phyloP scores from a whole-genome alignment of 306 rosid species.

The Arachis stenosperma region DNA sequence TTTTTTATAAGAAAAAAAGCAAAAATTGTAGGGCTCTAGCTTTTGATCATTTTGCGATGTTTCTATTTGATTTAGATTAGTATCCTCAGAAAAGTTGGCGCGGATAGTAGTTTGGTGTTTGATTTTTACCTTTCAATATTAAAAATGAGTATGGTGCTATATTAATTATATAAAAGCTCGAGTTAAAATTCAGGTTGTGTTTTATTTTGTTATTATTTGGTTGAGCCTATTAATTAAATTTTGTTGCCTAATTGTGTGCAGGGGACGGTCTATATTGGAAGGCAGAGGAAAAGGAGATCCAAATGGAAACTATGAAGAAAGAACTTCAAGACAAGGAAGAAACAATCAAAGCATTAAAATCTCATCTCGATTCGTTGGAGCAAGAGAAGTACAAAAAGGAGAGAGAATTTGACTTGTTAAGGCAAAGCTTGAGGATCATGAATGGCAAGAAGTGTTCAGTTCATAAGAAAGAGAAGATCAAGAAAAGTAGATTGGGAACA shows the following conservation, averaged over 20 bases:
- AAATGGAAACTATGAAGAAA: constrained; percentile 63
- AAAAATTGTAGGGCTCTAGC: too few relatives aligned
- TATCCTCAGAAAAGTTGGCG: too few relatives aligned
- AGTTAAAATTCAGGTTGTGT: background rate
- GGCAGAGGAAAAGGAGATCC: constrained; percentile 66
- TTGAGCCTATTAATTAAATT: background rate
- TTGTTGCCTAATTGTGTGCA: constrained; percentile 23
- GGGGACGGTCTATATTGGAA: constrained; percentile 76
- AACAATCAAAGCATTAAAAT: constrained; percentile 51
- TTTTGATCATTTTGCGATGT: constrained; percentile 1
- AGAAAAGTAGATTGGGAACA: constrained; percentile 46
- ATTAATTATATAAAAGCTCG: background rate
- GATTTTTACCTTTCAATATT: background rate
- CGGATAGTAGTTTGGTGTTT: background rate
- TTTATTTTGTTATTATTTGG: constrained; percentile 6
- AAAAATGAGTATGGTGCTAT: background rate
- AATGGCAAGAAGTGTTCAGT: constrained; percentile 55
- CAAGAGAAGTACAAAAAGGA: constrained; percentile 62
- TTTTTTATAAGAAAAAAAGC: too few relatives aligned
- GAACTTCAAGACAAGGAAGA: constrained; percentile 72
- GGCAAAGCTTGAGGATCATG: constrained; percentile 88
- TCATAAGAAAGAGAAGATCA: constrained; percentile 46
- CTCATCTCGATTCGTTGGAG: constrained; percentile 56
- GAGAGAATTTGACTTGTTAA: constrained; percentile 80
- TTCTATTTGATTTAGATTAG: constrained; percentile 2